Evolutionary conservation across 2,329 filamentous ascomycete species (phyloP), one percentile per base, ranked within the genome.

Genomic region (Sporothrix globosa): DNA sequence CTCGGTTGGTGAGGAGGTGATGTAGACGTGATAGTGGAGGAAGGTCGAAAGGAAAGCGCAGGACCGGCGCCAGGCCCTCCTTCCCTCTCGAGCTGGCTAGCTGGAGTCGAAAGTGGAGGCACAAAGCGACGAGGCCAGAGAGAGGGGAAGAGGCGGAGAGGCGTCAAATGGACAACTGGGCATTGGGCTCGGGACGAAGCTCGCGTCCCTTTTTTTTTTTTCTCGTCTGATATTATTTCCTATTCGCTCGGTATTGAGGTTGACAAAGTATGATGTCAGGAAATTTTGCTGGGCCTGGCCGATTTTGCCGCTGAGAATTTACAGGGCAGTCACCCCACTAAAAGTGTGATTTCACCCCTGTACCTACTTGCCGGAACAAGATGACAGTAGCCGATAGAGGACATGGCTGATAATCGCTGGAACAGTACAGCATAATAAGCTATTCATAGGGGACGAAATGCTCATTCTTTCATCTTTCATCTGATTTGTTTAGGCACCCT

Each of bases 271-370:
- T 63, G 58, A 63, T 63, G 58, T 63, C 58, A 63, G 58, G 58
- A 63, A 46, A 27, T 10, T 24, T 17, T 48, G 39, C 54, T 61
- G 46, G 21, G 61, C 65, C 48, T 30, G 39, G 56, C n/a, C 41
- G 41, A 10, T 7, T 30, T 69, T 69, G 67, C 54, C 54, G 67
- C 48, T 69, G 61, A 21, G 39, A 27, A 13, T 44, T 30, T 41
- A 48, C 21, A 63, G 58, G 50, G 48, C 30, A 27, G 53, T 44
- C 54, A 69, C 67, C 44, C 67, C 67, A 61, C 67, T 69, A 61
- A 21, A 61, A 46, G 17, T 2, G 7, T 14, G 9, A 17, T 14
- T 2, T 13, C 4, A n/a, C 21, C 61, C 44, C 44, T 65, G 44
- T 34, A 65, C 21, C 61, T 13, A 24, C 24, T 5, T 5, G 13